phyloP scores from a whole-genome alignment of 192 early-diverging fungal species.

The Obelidium mucronatum region DNA sequence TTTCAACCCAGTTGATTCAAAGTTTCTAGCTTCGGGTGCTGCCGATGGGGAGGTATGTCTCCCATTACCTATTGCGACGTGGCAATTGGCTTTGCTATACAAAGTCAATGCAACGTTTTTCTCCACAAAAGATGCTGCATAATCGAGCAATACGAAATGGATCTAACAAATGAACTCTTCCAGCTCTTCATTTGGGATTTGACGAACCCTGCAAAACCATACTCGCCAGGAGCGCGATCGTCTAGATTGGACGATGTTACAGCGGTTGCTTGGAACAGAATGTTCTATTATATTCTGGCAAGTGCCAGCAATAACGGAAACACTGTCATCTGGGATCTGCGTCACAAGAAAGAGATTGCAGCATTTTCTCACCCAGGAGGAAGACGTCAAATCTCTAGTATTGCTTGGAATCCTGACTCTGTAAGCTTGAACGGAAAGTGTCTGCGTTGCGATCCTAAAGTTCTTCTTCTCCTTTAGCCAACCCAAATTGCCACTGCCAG shows the following conservation, averaged over 20 bases:
- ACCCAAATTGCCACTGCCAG: constrained; percentile 93
- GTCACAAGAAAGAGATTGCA: constrained; percentile 85
- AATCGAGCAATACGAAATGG: no score
- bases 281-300: constrained; percentile 92
- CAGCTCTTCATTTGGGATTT: constrained; percentile 97
- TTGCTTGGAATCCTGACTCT: constrained; percentile 92
- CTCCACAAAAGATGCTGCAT: no score
- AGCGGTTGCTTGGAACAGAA: constrained; percentile 89
- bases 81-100: no score
- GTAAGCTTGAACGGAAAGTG: no score
- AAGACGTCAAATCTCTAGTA: constrained; percentile 78
- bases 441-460: no score
- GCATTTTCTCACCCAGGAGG: constrained; percentile 69
- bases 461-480: constrained; percentile 55
- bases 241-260: constrained; percentile 89
- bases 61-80: constrained; percentile 20
- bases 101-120: no score
- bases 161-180: no score
- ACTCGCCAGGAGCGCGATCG: constrained; percentile 85
- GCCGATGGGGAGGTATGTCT: constrained; percentile 88
- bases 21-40: constrained; percentile 89
- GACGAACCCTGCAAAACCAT: constrained; percentile 84
- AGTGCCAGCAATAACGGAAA: constrained; percentile 89
- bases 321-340: constrained; percentile 96
- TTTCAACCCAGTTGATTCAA: constrained; percentile 87